phyloP scores from a whole-genome alignment of 2,329 filamentous ascomycete species.

The Cordyceps cateniannulata region DNA sequence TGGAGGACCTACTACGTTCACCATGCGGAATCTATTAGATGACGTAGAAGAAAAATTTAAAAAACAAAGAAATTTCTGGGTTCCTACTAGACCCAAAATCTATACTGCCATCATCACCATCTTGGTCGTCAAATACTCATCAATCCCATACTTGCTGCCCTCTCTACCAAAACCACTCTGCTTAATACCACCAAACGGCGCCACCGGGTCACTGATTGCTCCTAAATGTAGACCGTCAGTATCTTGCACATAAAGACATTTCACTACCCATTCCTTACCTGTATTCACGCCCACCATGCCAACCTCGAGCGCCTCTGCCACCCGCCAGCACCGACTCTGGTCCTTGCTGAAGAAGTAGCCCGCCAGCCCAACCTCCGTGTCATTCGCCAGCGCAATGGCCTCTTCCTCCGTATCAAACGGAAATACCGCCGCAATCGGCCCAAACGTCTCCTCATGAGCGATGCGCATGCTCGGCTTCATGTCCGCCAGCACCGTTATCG shows the following conservation, averaged over 20 bases:
- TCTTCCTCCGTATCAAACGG: slow-evolving; percentile 84
- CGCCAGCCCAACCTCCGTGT: slow-evolving; percentile 77
- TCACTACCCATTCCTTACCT: slow-evolving; percentile 42
- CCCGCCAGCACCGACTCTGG: slow-evolving; percentile 50
- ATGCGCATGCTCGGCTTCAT: slow-evolving; percentile 84
- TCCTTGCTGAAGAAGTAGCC: slow-evolving; percentile 85
- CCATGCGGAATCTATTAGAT: too few species aligned
- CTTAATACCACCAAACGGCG: slow-evolving; percentile 77
- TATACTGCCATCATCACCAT: slow-evolving; percentile 50
- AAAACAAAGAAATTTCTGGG: too few species aligned
- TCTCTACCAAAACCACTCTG: slow-evolving; percentile 76
- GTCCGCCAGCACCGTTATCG: slow-evolving; percentile 80
- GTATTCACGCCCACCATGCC: slow-evolving; percentile 87
- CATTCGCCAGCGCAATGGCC: slow-evolving; percentile 77
- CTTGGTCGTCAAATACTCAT: slow-evolving; percentile 71
- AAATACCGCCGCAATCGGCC: slow-evolving; percentile 86
- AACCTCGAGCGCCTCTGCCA: slow-evolving; percentile 67
- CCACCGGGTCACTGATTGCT: slow-evolving; percentile 49
- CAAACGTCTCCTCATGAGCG: slow-evolving; percentile 87
- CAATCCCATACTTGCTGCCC: slow-evolving; percentile 69
- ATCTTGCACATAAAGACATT: too few species aligned
- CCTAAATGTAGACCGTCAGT: too few species aligned
- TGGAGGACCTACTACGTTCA: too few species aligned
- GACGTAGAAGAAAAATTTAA: too few species aligned
- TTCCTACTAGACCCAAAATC: too few species aligned